Evolutionary conservation across 1,284 basidiomycete genomes (phyloP), one percentile per base, ranked within the genome.

Genomic region (Microbotryomycetes sp.): DNA sequence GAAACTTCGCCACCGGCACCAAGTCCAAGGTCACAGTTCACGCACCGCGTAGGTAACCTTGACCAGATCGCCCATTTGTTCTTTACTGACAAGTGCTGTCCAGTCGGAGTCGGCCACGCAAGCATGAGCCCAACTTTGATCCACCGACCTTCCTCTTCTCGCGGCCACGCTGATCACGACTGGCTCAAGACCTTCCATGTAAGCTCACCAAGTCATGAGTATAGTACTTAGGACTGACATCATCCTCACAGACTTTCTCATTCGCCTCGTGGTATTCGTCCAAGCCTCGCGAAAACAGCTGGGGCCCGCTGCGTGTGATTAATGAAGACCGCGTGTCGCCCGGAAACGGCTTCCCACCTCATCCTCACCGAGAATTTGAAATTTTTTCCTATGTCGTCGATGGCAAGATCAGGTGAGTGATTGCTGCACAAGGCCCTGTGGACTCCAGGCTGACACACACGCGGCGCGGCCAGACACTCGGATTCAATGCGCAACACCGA

Each of bases 401-500:
- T n/a, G n/a, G n/a, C n/a, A n/a, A n/a, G 69, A 78, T 91, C 27
- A 84, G 88, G 70, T 88, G 73, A 60, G 78, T 75, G n/a, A 47
- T 51, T 7, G 18, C 50, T 27, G 7, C 9, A 18, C 21, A 31
- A 18, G 9, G 31, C 18, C 3, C 16, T 3, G 6, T 4, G 18
- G 16, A 7, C 45, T n/a, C 5, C 27, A 5, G 5, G 16, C 54
- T 56, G 54, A 56, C 54, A 48, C 5, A 5, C 49, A n/a, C 46
- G 1, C 26, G 3, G n/a, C 23, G 27, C 27, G 16, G 54, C 45
- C 13, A 52, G 50, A n/a, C 75, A 79, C 75, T 82, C 85, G 76
- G 90, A 96, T 76, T 87, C 84, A 2, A 89, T 94, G 86, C 85
- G 85, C 45, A 93, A 94, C 76, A 81, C 81, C 60, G 92, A 96